Evolutionary conservation across 306 rosid genomes (phyloP).

Genomic region (Pueraria montana): DNA sequence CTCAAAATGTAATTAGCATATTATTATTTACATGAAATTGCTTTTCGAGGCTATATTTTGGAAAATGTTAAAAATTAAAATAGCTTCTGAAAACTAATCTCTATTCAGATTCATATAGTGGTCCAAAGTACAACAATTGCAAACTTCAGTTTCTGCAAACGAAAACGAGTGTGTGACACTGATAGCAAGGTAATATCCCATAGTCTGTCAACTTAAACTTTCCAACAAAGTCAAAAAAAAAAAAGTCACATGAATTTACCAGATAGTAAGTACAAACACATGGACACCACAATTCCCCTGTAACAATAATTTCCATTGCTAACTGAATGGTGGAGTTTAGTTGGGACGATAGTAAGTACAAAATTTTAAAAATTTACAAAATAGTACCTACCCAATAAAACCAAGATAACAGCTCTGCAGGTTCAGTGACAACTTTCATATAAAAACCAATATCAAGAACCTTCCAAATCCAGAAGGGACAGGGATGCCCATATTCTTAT

Average conservation of each 20-base stretch:
- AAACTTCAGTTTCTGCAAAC: too few relatives aligned
- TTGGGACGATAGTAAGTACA: constrained; percentile 28
- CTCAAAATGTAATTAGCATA: too few relatives aligned
- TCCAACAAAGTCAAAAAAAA: neutral
- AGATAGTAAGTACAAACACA: neutral
- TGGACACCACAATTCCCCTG: constrained; percentile 2
- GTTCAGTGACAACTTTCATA: constrained; percentile 9
- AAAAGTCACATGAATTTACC: neutral
- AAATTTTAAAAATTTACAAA: neutral
- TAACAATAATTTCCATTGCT: constrained; percentile 1
- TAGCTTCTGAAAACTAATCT: too few relatives aligned
- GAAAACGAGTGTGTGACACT: too few relatives aligned
- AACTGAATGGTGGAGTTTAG: neutral
- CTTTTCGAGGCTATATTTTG: too few relatives aligned
- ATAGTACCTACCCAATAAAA: neutral
- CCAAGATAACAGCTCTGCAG: constrained; percentile 36
- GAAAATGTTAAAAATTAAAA: too few relatives aligned
- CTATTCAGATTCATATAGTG: neutral
- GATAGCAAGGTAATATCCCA: neutral
- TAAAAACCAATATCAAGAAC: neutral
- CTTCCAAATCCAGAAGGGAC: constrained; percentile 24
- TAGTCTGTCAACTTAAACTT: neutral
- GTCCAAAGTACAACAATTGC: constrained; percentile 10
- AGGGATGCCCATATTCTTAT: neutral
- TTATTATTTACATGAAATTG: too few relatives aligned